Base-by-base conservation (phyloP, 2,329 filamentous ascomycete species). In the Aureobasidium mangrovei region DNA sequence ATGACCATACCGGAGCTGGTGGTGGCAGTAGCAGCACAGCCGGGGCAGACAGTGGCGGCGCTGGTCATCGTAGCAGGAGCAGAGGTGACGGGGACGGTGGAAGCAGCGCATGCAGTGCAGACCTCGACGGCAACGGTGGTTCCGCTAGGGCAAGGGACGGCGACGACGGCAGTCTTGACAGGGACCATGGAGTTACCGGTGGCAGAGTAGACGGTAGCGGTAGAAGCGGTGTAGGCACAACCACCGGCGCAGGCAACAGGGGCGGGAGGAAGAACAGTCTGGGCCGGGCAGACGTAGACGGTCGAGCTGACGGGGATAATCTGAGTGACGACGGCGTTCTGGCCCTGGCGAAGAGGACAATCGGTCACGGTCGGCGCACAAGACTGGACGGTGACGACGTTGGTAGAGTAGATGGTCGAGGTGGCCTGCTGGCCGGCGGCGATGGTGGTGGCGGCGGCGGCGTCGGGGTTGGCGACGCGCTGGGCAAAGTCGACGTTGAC, bases 361-460 rank as follows among this genome's bases (percentile, higher is more conserved):
- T 56, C 44, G 48, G 56, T 57, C 35, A 59, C 57, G n/a, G 55
- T 53, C 7, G 55, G 41, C n/a, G 53, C 52, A 49, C 57, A 59
- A 31, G 29, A 41, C 28, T 48, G 43, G 48, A 59, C 46, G 45
- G 57, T 59, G 38, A 54, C 48, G 26, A 59, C 49, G 32, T 47
- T 48, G 45, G 57, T 59, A 40, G 28, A 35, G 48, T 53, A 59
- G 35, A 51, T 45, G 44, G 57, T 59, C 32, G 55, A 46, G 36
- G 57, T 59, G 12, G 41, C 28, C 7, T 26, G 7, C n/a, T 18
- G 28, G n/a, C 45, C 54, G 9, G 54, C 47, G 29, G 54, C 2
- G 26, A 44, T 38, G n/a, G 54, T 40, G 12, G 28, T 31, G 36
- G 31, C 38, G 7, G 27, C 44, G 12, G 35, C 33, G 42, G 28